Evolutionary conservation across 2,329 filamentous ascomycete genomes (phyloP).

Genomic region (Gaeumannomyces tritici): DNA sequence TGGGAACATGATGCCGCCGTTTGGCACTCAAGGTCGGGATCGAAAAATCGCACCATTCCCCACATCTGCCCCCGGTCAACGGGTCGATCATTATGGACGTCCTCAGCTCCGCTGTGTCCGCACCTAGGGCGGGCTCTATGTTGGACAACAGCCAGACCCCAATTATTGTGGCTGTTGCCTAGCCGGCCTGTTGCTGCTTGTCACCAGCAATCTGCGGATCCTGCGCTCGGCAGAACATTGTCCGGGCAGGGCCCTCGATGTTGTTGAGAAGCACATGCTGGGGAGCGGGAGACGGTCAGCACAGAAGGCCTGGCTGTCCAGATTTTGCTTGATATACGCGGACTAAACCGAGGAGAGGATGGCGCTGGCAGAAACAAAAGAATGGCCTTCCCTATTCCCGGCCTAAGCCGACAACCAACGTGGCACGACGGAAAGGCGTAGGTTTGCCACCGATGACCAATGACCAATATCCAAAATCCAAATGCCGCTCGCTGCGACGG

Average conservation of each 20-base stretch:
- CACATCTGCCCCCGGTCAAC: constrained; percentile 1
- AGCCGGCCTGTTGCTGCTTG: neutral
- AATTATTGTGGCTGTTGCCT: neutral
- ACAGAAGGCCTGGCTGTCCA: no score
- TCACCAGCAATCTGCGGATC: neutral
- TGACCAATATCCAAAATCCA: neutral
- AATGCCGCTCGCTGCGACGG: neutral
- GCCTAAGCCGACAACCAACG: neutral
- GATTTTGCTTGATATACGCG: neutral
- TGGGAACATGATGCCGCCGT: constrained; percentile 1
- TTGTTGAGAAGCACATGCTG: no score
- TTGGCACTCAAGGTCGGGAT: neutral
- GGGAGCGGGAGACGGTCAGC: no score
- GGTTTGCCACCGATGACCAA: neutral
- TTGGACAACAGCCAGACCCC: no score
- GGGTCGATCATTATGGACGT: constrained; percentile 2
- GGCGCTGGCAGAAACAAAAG: neutral
- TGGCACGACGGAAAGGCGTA: neutral
- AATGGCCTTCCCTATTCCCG: neutral
- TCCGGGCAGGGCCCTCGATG: neutral
- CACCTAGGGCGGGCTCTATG: no score
- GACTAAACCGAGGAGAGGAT: neutral
- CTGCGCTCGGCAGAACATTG: neutral
- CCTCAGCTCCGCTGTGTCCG: neutral
- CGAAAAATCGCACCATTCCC: constrained; percentile 3